Conservation (phyloP, 2,329 filamentous ascomycete genomes). For the Emmonsiellopsis sp. region DNA sequence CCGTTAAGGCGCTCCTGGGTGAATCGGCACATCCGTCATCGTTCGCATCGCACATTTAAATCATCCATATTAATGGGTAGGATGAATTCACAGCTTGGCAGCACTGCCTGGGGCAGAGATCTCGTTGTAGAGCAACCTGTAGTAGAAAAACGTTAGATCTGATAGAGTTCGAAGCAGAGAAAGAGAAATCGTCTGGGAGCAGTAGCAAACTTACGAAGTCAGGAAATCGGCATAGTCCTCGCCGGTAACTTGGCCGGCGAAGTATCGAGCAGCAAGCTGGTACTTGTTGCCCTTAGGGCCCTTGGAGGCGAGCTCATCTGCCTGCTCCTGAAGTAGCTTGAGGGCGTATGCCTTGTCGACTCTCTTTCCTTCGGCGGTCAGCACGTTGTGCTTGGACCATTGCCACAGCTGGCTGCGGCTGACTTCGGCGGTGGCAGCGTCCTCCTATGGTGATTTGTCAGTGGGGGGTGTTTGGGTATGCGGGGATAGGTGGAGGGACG, state of each 20-base stretch:
- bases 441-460: slow-evolving; percentile 45
- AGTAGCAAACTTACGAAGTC: slow-evolving; percentile 54
- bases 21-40: no score
- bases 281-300: slow-evolving; percentile 85
- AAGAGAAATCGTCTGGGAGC: slow-evolving; percentile 10
- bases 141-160: slow-evolving; percentile 11
- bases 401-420: slow-evolving; percentile 94
- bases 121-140: slow-evolving; percentile 74
- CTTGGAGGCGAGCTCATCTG: slow-evolving; percentile 62
- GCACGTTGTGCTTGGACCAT: slow-evolving; percentile 68
- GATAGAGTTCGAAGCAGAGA: slow-evolving; percentile 9
- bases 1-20: no score
- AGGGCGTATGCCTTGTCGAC: slow-evolving; percentile 89
- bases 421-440: slow-evolving; percentile 93
- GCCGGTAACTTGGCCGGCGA: slow-evolving; percentile 83
- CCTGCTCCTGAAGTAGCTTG: slow-evolving; percentile 75
- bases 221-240: slow-evolving; percentile 98
- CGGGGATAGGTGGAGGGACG: slow-evolving; percentile 12
- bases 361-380: slow-evolving; percentile 78
- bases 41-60: no score
- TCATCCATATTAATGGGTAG: not conserved
- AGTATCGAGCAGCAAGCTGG: slow-evolving; percentile 83
- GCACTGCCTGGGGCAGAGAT: slow-evolving; percentile 63
- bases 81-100: slow-evolving; percentile 45
- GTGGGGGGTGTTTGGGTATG: not conserved